phyloP scores from a whole-genome alignment of 306 rosid genomes.

The Elaeagnus macrophylla region DNA sequence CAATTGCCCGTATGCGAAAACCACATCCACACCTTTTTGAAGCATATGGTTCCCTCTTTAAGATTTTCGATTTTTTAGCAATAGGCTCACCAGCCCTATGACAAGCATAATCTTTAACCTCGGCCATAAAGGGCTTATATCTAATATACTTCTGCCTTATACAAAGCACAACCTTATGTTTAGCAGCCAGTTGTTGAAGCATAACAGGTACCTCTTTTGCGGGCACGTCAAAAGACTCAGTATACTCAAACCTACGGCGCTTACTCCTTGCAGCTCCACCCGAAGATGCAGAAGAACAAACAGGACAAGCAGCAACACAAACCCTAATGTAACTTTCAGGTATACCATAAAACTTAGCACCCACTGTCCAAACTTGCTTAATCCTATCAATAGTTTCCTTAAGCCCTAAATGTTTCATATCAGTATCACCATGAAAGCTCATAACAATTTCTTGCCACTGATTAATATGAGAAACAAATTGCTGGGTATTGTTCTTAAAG shows the following conservation, averaged over 20 bases:
- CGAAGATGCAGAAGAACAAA: conserved; percentile 45
- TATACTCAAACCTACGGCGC: conserved; percentile 84
- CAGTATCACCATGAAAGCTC: conserved; percentile 71
- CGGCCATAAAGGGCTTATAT: conserved; percentile 99
- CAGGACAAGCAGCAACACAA: conserved; percentile 72
- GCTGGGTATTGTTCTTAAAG: conserved; percentile 87
- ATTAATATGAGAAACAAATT: conserved; percentile 69
- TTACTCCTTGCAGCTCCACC: conserved; percentile 47
- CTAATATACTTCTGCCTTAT: conserved; percentile 96
- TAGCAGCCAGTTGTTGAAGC: conserved; percentile 80
- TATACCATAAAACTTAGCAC: conserved; percentile 92
- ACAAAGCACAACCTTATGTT: conserved; percentile 94
- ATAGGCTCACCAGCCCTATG: conserved; percentile 95
- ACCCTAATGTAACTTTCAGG: conserved; percentile 93
- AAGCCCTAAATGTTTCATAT: conserved; percentile 64
- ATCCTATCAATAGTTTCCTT: conserved; percentile 83
- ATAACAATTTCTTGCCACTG: conserved; percentile 95
- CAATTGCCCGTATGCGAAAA: conserved; percentile 93
- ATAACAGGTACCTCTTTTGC: conserved; percentile 75
- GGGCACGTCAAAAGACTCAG: conserved; percentile 83
- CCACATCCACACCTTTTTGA: conserved; percentile 98
- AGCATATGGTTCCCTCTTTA: conserved; percentile 96
- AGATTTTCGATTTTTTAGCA: conserved; percentile 59
- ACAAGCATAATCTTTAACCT: conserved; percentile 98
- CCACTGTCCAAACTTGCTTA: conserved; percentile 94